phyloP scores from a whole-genome alignment of 306 rosid genomes.

The Quercus glauca region DNA sequence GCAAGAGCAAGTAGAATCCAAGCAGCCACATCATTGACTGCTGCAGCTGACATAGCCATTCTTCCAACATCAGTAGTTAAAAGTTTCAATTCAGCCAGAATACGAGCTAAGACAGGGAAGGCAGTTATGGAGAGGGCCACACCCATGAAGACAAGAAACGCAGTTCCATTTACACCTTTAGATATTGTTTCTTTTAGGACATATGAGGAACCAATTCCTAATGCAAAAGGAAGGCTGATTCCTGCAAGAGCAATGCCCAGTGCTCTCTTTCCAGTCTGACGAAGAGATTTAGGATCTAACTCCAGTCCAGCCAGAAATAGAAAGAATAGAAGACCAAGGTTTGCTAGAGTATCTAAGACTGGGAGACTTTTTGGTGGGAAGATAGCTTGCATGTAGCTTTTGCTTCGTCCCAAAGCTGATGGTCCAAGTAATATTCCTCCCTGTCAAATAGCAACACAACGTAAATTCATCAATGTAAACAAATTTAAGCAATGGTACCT shows the following conservation, averaged over 20 bases:
- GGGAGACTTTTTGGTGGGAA: slow-evolving; percentile 79
- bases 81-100: slow-evolving; percentile 84
- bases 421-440: slow-evolving; percentile 90
- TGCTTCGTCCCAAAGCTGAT: slow-evolving; percentile 76
- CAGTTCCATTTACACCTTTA: slow-evolving; percentile 45
- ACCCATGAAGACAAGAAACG: slow-evolving; percentile 86
- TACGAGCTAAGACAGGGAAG: slow-evolving; percentile 87
- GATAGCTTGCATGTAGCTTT: slow-evolving; percentile 48
- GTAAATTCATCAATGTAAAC: not conserved
- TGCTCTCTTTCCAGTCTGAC: slow-evolving; percentile 61
- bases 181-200: slow-evolving; percentile 58
- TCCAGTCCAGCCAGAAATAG: slow-evolving; percentile 77
- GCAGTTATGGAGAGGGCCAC: slow-evolving; percentile 91
- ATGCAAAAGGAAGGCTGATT: slow-evolving; percentile 65
- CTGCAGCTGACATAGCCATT: slow-evolving; percentile 94
- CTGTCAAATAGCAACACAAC: slow-evolving; percentile 37
- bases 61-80: slow-evolving; percentile 75
- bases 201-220: slow-evolving; percentile 81
- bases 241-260: slow-evolving; percentile 75
- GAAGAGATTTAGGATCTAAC: slow-evolving; percentile 63
- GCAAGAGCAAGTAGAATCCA: slow-evolving; percentile 95
- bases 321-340: slow-evolving; percentile 81
- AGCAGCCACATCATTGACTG: slow-evolving; percentile 85
- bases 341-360: slow-evolving; percentile 85
- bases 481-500: not conserved